Conservation (phyloP, 2,329 filamentous ascomycete genomes). For the Cytospora leucostoma region DNA sequence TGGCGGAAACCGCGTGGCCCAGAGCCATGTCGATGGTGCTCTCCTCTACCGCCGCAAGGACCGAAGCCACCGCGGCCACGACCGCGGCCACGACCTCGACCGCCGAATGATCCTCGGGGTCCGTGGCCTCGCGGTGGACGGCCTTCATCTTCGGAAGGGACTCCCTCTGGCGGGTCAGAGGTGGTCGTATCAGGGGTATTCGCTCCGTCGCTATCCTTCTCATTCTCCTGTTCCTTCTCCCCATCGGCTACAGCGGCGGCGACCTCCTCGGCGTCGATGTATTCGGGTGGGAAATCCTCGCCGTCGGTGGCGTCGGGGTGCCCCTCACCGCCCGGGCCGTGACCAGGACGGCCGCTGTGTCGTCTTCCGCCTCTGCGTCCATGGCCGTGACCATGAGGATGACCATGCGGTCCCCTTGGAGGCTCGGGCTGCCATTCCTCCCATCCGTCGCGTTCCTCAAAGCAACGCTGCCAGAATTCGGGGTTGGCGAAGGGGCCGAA, state of each 20-base stretch:
- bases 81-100: conserved; percentile 24
- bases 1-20: conserved; percentile 26
- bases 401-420: conserved; percentile 16
- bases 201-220: conserved; percentile 30
- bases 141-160: conserved; percentile 21
- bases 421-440: conserved; percentile 19
- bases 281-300: conserved; percentile 25
- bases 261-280: conserved; percentile 26
- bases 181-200: conserved; percentile 37
- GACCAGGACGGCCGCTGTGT: not conserved
- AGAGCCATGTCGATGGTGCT: conserved; percentile 29
- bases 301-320: conserved; percentile 10
- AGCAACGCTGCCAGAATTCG: conserved; percentile 25
- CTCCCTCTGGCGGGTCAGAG: conserved; percentile 33
- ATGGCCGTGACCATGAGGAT: conserved; percentile 6
- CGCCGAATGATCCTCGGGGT: conserved; percentile 30
- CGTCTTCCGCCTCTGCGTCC: conserved; percentile 14
- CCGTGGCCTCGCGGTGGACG: conserved; percentile 27
- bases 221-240: conserved; percentile 14
- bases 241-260: conserved; percentile 20
- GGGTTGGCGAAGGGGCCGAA: conserved; percentile 18
- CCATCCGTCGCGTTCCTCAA: conserved; percentile 19
- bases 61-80: conserved; percentile 29
- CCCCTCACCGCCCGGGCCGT: not conserved
- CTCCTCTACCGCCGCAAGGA: conserved; percentile 18